Percentiles rank a stretch among this genome's conserved stretches.
These are phyloP conservation scores for Saksenaea vasiformis DNA, from an alignment of 371 early-diverging fungal species.

Conservation along the genomic window DNA sequence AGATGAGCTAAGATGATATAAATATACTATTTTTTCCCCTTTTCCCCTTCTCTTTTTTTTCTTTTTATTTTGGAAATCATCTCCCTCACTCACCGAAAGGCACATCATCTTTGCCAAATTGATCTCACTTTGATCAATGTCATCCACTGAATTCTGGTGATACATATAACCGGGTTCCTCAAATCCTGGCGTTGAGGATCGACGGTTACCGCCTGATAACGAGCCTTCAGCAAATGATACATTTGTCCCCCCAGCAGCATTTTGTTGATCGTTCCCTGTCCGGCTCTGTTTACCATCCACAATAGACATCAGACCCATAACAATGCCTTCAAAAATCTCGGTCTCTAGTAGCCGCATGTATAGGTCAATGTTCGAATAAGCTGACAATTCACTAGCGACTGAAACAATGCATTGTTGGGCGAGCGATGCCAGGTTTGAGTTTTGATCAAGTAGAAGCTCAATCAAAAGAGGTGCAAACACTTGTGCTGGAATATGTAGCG, in stretches of 20 bases:
- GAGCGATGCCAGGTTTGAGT: constrained; percentile 49
- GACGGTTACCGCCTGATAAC: not conserved
- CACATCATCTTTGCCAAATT: constrained; percentile 61
- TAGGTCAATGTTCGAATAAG: constrained; percentile 18
- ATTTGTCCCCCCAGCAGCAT: constrained; percentile 6
- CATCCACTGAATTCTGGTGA: constrained; percentile 26
- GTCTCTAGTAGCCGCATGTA: constrained; percentile 45
- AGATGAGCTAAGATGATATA: constrained; percentile 45
- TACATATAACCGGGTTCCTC: constrained; percentile 21
- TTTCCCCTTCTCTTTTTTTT: not conserved
- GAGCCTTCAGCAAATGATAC: constrained; percentile 11
- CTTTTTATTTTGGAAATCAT: not conserved
- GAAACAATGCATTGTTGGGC: constrained; percentile 52
- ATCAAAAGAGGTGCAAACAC: constrained; percentile 45
- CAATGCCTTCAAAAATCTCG: constrained; percentile 57
- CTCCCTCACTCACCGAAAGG: constrained; percentile 47
- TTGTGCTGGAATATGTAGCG: constrained; percentile 31
- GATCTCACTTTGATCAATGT: constrained; percentile 52
- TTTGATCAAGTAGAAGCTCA: constrained; percentile 55
- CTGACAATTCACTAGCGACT: constrained; percentile 47
- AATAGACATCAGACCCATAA: constrained; percentile 46
- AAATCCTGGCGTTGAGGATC: constrained; percentile 21
- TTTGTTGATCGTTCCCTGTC: constrained; percentile 10
- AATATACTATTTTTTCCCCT: not conserved
- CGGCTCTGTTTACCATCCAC: constrained; percentile 33